Evolutionary conservation across 352 stramenopile genomes (phyloP).

Genomic region (Globisporangium irregulare): DNA sequence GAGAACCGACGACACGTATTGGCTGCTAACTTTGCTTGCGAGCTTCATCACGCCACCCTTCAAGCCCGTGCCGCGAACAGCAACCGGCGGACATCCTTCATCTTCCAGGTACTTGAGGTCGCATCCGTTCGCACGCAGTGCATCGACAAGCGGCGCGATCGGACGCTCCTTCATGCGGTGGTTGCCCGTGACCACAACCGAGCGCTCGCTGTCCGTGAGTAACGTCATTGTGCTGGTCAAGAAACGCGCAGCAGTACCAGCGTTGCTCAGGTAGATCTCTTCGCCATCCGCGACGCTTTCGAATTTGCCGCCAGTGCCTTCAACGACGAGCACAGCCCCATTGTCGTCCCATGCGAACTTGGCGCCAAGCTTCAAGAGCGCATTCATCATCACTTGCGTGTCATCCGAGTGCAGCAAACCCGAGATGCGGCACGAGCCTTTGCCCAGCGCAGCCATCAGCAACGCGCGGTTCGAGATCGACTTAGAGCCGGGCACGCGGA

Average conservation of each 20-base stretch:
- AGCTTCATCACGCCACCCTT: constrained; percentile 78
- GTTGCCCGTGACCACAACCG: constrained; percentile 91
- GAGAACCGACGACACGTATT: constrained; percentile 97
- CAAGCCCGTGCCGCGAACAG: constrained; percentile 70
- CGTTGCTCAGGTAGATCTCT: constrained; percentile 86
- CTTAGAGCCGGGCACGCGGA: constrained; percentile 95
- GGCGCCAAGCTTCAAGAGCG: constrained; percentile 90
- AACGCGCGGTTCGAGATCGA: constrained; percentile 98
- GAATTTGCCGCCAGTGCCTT: constrained; percentile 75
- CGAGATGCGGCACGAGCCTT: constrained; percentile 73
- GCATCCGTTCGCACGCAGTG: constrained; percentile 88
- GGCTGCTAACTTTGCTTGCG: constrained; percentile 92
- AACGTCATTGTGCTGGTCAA: constrained; percentile 91
- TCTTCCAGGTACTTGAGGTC: constrained; percentile 64
- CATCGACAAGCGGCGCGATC: constrained; percentile 94
- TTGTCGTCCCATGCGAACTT: constrained; percentile 80
- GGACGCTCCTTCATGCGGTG: constrained; percentile 96
- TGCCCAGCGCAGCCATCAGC: constrained; percentile 92
- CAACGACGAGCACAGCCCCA: constrained; percentile 66
- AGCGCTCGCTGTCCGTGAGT: constrained; percentile 33
- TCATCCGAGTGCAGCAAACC: constrained; percentile 97
- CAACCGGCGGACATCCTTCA: constrained; percentile 72
- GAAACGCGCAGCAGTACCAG: constrained; percentile 93
- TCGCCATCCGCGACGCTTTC: constrained; percentile 37
- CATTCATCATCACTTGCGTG: constrained; percentile 97